Evolutionary conservation across 805 yeast genomes (phyloP), one percentile per base, ranked within the genome.

Genomic region (Peterozyma xylosa): DNA sequence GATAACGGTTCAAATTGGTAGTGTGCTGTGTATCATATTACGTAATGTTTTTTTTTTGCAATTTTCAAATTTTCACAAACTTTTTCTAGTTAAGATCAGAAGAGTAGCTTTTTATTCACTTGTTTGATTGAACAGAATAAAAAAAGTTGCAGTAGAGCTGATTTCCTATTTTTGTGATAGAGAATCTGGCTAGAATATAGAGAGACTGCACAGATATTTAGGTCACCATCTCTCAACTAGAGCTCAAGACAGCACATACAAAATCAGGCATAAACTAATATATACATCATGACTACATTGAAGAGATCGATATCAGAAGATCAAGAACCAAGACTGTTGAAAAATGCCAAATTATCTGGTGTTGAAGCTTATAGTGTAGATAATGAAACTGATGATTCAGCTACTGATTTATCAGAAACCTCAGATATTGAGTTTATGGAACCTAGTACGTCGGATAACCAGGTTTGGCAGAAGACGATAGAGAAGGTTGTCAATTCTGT

Each of bases 401-500:
- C 44, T 16, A 46, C 44, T 14, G 44, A 34, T 9, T 43, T 37
- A 21, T 38, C 35, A 18, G 17, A 18, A 1, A 15, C 33, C 3
- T 13, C 49, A 13, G 34, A 5, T 42, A n/a, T 30, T 41, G 35
- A 37, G 15, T 34, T 21, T 7, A 21, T 14, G 13, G 34, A 32
- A 5, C 15, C 34, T 13, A 32, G 34, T 10, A 13, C 34, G 9
- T 32, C 42, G 16, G 50, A 60, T 41, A 63, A 66, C 41, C 58
- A 69, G 1, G 67, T 71, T 52, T 89, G 97, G 97, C 90, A 83
- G 55, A 67, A 68, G 34, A 86, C 96, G 1, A 87, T 89, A 41
- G 80, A 86, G 39, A 73, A 73, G 42, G 96, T 89, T 3, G 95
- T 89, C 34, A 77, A 81, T 49, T 77, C 87, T 5, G 96, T 89